These are phyloP conservation scores for Phytophthora cajani DNA, from an alignment of 352 stramenopile species.

Conservation along the genomic window DNA sequence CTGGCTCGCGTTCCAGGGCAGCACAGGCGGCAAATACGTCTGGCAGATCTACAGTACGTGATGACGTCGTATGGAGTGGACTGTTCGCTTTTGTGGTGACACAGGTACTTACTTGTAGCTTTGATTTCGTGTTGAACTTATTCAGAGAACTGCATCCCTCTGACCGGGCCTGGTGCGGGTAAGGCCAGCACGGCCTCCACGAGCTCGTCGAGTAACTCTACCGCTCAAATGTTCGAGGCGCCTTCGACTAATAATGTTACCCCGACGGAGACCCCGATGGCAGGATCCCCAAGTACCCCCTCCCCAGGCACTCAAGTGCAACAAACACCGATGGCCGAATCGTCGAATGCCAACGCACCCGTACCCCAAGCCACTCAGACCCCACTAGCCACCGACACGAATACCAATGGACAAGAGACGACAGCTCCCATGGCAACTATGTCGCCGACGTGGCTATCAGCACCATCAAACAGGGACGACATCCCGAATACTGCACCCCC, in stretches of 20 bases:
- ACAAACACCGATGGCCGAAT: neutral
- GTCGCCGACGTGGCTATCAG: neutral
- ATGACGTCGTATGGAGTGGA: neutral
- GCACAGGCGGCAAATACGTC: slow-evolving; percentile 22
- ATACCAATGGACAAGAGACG: no score
- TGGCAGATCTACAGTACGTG: slow-evolving; percentile 44
- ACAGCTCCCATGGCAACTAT: neutral
- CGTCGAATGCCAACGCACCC: neutral
- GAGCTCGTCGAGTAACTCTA: neutral
- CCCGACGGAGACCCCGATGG: neutral
- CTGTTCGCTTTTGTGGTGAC: neutral
- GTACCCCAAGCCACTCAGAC: no score
- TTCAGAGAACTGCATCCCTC: slow-evolving; percentile 26
- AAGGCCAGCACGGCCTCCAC: slow-evolving; percentile 8
- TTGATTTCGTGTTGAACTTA: neutral
- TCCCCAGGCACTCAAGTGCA: neutral
- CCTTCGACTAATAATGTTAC: neutral
- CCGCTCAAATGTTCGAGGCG: neutral
- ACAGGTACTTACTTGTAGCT: neutral
- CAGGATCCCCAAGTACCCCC: neutral
- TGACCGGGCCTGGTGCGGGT: slow-evolving; percentile 15
- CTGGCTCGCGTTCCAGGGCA: slow-evolving; percentile 37
- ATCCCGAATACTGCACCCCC: neutral
- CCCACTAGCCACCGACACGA: no score
- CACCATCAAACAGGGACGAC: no score